Evolutionary conservation across 2,329 filamentous ascomycete genomes (phyloP).

Genomic region (Albifimbria verrucaria): DNA sequence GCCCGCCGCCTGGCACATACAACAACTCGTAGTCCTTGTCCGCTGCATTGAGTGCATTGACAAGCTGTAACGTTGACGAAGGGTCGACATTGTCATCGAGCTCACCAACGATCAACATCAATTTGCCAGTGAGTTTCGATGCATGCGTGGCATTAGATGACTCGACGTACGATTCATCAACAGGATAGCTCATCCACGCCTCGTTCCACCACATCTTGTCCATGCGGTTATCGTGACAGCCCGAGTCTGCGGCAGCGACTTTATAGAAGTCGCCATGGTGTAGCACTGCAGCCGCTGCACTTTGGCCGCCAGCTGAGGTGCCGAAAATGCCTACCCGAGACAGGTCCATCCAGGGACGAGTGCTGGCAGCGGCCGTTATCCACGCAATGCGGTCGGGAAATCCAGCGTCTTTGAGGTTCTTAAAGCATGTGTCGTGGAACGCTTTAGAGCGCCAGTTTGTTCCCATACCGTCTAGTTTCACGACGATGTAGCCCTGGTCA

Average conservation of each 20-base stretch:
- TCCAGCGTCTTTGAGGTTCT: conserved; percentile 23
- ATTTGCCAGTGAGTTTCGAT: conserved; percentile 18
- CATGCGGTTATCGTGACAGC: conserved; percentile 28
- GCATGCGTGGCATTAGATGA: conserved; percentile 24
- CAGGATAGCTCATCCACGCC: conserved; percentile 28
- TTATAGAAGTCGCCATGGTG: conserved; percentile 25
- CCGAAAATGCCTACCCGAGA: conserved; percentile 25
- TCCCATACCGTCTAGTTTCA: conserved; percentile 27
- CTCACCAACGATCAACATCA: conserved; percentile 26
- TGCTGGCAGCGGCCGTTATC: conserved; percentile 21
- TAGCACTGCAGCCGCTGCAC: conserved; percentile 20
- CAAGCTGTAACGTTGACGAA: conserved; percentile 24
- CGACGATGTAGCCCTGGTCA: conserved; percentile 25
- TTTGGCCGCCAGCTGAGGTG: conserved; percentile 27
- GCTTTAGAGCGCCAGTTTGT: conserved; percentile 25
- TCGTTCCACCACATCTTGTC: conserved; percentile 29
- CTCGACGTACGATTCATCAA: conserved; percentile 23
- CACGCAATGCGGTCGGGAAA: conserved; percentile 26
- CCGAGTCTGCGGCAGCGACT: conserved; percentile 21
- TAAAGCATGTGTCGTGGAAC: conserved; percentile 27
- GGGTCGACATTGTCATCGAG: conserved; percentile 26
- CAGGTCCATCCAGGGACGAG: conserved; percentile 23
- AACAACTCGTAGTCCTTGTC: conserved; percentile 26
- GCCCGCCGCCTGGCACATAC: conserved; percentile 19
- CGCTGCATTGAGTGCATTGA: conserved; percentile 19